Conservation (phyloP, 2,329 filamentous ascomycete genomes). For the Botryotinia globosa region DNA sequence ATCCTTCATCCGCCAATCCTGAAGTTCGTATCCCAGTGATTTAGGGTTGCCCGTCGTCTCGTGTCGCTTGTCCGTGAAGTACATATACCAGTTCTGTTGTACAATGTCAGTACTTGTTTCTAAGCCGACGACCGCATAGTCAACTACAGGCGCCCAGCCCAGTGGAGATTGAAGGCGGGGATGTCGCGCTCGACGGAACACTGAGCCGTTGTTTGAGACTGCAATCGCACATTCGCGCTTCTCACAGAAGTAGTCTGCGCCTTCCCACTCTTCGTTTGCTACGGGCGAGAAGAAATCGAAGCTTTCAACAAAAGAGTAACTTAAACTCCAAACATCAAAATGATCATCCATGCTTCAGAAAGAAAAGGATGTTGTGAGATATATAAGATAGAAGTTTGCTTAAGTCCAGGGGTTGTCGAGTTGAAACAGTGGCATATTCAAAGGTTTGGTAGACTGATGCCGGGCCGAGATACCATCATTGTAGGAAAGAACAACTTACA, state of each 20-base stretch:
- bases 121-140: neutral
- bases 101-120: conserved; percentile 27
- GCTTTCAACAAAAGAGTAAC: conserved; percentile 11
- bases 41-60: conserved; percentile 90
- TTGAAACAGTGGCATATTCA: neutral
- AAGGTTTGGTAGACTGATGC: neutral
- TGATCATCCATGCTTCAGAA: conserved; percentile 10
- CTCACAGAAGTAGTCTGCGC: neutral
- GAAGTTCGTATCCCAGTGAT: conserved; percentile 61
- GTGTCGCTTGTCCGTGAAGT: conserved; percentile 96
- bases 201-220: neutral
- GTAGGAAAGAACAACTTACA: conserved; percentile 44
- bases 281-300: conserved; percentile 4
- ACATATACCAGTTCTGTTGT: conserved; percentile 96
- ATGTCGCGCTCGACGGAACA: neutral
- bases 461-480: conserved; percentile 2
- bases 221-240: neutral
- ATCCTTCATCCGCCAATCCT: conserved; percentile 98
- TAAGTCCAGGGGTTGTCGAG: neutral
- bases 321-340: conserved; percentile 4
- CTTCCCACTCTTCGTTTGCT: neutral
- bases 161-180: neutral
- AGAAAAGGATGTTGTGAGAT: neutral
- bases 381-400: neutral
- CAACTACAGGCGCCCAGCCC: neutral